phyloP scores from a whole-genome alignment of 495 filamentous ascomycete species.

The Darksidea phi region DNA sequence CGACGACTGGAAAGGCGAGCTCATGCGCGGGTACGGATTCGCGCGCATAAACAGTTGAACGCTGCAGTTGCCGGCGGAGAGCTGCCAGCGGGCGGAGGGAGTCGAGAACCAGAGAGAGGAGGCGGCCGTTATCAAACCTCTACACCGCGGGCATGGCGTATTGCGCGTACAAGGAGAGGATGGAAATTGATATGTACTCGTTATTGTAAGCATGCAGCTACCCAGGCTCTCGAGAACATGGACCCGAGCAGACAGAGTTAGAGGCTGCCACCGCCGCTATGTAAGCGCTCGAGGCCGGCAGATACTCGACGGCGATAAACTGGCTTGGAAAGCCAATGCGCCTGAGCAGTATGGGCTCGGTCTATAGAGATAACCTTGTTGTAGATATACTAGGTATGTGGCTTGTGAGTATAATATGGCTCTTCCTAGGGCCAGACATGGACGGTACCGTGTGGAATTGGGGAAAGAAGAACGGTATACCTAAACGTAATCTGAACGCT shows the following conservation, averaged over 20 bases:
- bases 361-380: constrained; percentile 57
- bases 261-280: constrained; percentile 72
- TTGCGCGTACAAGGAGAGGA: too few species aligned
- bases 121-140: too few species aligned
- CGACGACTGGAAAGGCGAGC: too few species aligned
- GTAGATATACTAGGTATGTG: constrained; percentile 61
- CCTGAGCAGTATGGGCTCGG: constrained; percentile 56
- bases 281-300: constrained; percentile 70
- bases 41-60: too few species aligned
- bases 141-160: too few species aligned
- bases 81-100: too few species aligned
- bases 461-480: constrained; percentile 57
- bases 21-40: too few species aligned
- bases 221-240: too few species aligned
- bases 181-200: too few species aligned
- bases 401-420: constrained; percentile 58
- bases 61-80: too few species aligned
- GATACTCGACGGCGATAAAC: constrained; percentile 72
- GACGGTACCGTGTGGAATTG: constrained; percentile 60
- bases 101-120: too few species aligned
- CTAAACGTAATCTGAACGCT: background rate
- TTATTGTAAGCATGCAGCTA: too few species aligned
- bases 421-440: constrained; percentile 58
- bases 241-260: constrained; percentile 71
- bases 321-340: constrained; percentile 69